Percentiles rank a stretch among this genome's conserved stretches.
phyloP scores from a whole-genome alignment of 129 eudicot genomes.

The Tagetes erecta region DNA sequence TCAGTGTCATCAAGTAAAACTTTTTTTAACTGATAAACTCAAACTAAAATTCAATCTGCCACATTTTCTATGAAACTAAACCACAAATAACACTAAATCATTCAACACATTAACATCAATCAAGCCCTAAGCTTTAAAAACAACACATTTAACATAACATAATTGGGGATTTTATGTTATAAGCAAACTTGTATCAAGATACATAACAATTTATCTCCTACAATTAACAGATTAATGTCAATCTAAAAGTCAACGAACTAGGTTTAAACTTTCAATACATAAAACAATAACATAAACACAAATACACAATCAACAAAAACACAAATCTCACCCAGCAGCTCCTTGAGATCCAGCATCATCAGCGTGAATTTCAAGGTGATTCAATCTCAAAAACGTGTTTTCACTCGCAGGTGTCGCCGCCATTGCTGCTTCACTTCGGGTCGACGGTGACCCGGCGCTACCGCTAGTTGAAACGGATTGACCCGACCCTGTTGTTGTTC shows the following conservation, averaged over 20 bases:
- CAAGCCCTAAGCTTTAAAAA: conserved; percentile 5
- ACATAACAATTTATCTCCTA: conserved; percentile 7
- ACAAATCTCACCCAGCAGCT: conserved; percentile 56
- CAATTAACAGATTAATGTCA: conserved; percentile 8
- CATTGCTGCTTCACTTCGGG: conserved; percentile 80
- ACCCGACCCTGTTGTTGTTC: conserved; percentile 68
- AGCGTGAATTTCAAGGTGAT: conserved; percentile 77
- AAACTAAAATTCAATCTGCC: neutral
- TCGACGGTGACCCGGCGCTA: conserved; percentile 89
- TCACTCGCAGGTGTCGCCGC: conserved; percentile 70
- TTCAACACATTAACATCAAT: neutral
- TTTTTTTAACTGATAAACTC: neutral
- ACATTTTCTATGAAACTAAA: neutral
- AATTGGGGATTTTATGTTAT: neutral
- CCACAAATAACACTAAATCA: neutral
- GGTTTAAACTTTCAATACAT: neutral
- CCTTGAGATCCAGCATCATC: conserved; percentile 93
- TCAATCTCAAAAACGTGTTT: conserved; percentile 58
- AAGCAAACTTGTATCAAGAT: neutral
- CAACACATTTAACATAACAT: conserved; percentile 5
- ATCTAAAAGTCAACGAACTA: conserved; percentile 31
- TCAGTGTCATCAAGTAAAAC: conserved; percentile 17
- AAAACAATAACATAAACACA: neutral
- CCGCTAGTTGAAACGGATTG: conserved; percentile 94
- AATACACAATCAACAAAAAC: too few species aligned